Percentiles rank a stretch among this genome's conserved stretches.
phyloP scores from a whole-genome alignment of 2,329 filamentous ascomycete species.

The Penicillium sp. region DNA sequence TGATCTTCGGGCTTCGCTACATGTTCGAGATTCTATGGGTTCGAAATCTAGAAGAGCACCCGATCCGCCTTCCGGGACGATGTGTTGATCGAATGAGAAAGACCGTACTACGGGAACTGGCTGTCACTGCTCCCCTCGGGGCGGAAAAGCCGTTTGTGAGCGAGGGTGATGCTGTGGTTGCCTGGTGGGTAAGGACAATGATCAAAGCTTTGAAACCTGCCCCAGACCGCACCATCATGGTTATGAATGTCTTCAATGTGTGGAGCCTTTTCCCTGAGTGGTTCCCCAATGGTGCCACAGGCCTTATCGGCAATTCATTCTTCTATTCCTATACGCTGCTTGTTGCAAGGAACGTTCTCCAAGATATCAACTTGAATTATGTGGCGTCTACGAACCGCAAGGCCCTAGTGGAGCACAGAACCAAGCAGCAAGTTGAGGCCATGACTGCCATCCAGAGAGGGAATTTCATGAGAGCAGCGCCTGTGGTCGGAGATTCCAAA shows the following conservation, averaged over 20 bases:
- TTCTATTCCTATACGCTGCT: background rate
- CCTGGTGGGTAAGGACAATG: conserved; percentile 41
- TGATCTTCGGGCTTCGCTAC: background rate
- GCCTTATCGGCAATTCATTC: conserved; percentile 14
- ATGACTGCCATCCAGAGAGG: too few relatives aligned
- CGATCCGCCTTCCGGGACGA: background rate
- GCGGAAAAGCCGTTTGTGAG: background rate
- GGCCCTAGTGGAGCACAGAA: too few relatives aligned
- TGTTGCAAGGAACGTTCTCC: too few relatives aligned
- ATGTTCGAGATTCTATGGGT: background rate
- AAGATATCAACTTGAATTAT: too few relatives aligned
- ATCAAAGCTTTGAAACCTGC: conserved; percentile 16
- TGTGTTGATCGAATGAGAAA: background rate
- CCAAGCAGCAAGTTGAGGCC: too few relatives aligned
- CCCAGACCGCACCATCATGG: conserved; percentile 23
- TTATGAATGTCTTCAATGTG: conserved; percentile 44
- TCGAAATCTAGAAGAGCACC: background rate
- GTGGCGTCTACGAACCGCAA: too few relatives aligned
- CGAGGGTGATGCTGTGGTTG: conserved; percentile 6
- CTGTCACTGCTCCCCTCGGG: background rate
- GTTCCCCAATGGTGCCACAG: conserved; percentile 24
- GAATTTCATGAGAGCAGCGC: too few relatives aligned
- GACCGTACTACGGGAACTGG: background rate
- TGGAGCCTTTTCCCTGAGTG: conserved; percentile 33
- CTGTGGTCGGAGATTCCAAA: too few relatives aligned